phyloP scores from a whole-genome alignment of 805 yeast species.

The Debaryomyces hansenii region DNA sequence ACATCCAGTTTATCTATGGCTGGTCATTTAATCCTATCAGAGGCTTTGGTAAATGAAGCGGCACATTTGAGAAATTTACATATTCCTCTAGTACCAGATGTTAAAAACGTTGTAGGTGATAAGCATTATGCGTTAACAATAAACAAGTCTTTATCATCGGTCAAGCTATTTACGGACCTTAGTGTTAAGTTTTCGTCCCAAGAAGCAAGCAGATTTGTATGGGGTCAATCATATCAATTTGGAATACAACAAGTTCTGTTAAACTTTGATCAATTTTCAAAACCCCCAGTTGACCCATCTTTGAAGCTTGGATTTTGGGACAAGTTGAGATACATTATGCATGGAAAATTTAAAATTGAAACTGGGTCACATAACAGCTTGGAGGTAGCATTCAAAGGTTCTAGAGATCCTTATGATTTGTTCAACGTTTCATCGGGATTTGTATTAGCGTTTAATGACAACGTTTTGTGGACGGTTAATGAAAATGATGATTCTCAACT shows the following conservation, averaged over 20 bases:
- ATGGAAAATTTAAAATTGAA: slow-evolving; percentile 61
- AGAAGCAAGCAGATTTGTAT: slow-evolving; percentile 64
- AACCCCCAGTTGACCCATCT: slow-evolving; percentile 88
- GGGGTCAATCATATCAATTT: slow-evolving; percentile 86
- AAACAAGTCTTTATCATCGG: slow-evolving; percentile 73
- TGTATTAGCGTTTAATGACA: slow-evolving; percentile 64
- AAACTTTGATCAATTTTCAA: slow-evolving; percentile 78
- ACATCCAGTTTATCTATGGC: slow-evolving; percentile 30
- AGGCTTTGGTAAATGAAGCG: slow-evolving; percentile 51
- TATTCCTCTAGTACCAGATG: slow-evolving; percentile 44
- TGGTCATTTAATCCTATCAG: slow-evolving; percentile 73
- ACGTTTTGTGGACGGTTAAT: slow-evolving; percentile 62
- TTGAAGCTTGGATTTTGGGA: slow-evolving; percentile 91
- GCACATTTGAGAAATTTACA: slow-evolving; percentile 58
- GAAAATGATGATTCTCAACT: slow-evolving; percentile 65
- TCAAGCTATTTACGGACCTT: slow-evolving; percentile 68
- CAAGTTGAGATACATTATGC: slow-evolving; percentile 72
- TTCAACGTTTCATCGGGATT: slow-evolving; percentile 74
- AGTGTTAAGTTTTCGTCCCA: slow-evolving; percentile 54
- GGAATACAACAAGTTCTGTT: slow-evolving; percentile 79
- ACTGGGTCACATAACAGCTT: slow-evolving; percentile 52
- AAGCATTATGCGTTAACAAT: slow-evolving; percentile 55
- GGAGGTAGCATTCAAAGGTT: slow-evolving; percentile 67
- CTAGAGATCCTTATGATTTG: slow-evolving; percentile 75
- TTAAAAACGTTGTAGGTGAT: neutral